These are phyloP conservation scores for Terfezia claveryi DNA, from an alignment of 495 filamentous ascomycete genomes.

Conservation along the genomic window DNA sequence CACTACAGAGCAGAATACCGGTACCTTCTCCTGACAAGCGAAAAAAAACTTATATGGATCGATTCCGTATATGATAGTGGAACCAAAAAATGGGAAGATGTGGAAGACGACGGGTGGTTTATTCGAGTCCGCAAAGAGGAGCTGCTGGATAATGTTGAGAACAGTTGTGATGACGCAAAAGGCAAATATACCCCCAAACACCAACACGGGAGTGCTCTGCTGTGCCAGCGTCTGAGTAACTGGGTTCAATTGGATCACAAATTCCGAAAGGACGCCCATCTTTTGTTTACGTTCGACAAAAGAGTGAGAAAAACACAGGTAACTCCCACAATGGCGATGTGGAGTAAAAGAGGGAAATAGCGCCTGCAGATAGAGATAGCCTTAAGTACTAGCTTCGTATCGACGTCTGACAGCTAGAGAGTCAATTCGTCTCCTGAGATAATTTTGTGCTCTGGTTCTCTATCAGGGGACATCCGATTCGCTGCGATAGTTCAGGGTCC, in stretches of 20 bases:
- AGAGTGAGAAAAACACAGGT: no score
- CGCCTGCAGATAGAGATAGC: background rate
- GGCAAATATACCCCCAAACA: slow-evolving; percentile 15
- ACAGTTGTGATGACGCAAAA: slow-evolving; percentile 34
- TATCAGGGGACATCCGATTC: no score
- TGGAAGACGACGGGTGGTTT: slow-evolving; percentile 69
- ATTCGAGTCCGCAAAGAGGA: slow-evolving; percentile 46
- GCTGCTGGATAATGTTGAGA: slow-evolving; percentile 44
- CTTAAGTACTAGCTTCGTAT: no score
- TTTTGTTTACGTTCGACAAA: background rate
- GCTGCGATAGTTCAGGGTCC: no score
- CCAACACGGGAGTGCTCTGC: slow-evolving; percentile 22
- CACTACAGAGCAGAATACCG: background rate
- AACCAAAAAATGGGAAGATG: slow-evolving; percentile 61
- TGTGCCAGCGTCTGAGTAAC: slow-evolving; percentile 21
- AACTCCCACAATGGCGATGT: background rate
- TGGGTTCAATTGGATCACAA: slow-evolving; percentile 11
- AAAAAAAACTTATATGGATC: slow-evolving; percentile 64
- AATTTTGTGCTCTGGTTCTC: no score
- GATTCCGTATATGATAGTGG: slow-evolving; percentile 60
- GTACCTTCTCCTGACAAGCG: slow-evolving; percentile 44
- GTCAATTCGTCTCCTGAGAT: no score
- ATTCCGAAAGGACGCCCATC: slow-evolving; percentile 14
- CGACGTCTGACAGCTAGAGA: no score
- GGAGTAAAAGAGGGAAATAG: background rate